Conservation (phyloP, 2,329 filamentous ascomycete species). For the Torrubiella hemipterigena region DNA sequence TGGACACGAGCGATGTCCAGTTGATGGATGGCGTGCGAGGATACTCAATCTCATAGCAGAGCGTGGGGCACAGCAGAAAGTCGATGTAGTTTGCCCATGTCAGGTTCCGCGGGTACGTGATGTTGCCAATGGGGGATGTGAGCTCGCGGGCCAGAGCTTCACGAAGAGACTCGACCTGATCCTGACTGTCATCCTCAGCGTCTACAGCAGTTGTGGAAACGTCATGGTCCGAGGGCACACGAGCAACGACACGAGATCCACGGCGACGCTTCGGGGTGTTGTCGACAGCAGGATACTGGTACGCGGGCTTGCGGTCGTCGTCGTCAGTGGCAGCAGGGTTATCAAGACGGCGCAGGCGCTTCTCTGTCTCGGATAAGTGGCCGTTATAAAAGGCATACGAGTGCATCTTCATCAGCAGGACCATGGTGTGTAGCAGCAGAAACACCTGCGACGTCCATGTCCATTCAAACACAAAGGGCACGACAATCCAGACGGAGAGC, state of each 20-base stretch:
- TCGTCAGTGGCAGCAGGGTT: constrained; percentile 48
- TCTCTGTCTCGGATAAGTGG: constrained; percentile 78
- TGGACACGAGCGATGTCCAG: constrained; percentile 73
- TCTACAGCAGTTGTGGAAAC: constrained; percentile 9
- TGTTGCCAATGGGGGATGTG: constrained; percentile 77
- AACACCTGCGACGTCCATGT: constrained; percentile 97
- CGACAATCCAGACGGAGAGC: constrained; percentile 71
- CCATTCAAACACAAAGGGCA: constrained; percentile 81
- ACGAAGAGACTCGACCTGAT: constrained; percentile 57
- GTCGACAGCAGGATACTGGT: constrained; percentile 60
- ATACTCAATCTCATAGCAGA: constrained; percentile 97
- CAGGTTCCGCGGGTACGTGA: constrained; percentile 84
- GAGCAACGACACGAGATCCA: constrained; percentile 21
- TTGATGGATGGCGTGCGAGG: constrained; percentile 65
- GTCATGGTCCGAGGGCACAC: constrained; percentile 1
- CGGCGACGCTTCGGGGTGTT: too few species aligned
- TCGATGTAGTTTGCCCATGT: constrained; percentile 73
- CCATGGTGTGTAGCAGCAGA: constrained; percentile 79
- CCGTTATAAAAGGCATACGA: constrained; percentile 98
- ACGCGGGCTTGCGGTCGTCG: constrained; percentile 52
- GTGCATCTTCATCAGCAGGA: constrained; percentile 97
- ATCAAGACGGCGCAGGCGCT: constrained; percentile 70
- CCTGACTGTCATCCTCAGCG: constrained; percentile 19
- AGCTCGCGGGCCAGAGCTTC: constrained; percentile 84
- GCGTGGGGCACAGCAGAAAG: constrained; percentile 81